A percentile compares a stretch with the other conserved stretches of the same genome.
These are phyloP conservation scores for Kwoniella botswanensis DNA, from an alignment of 768 basidiomycete genomes.

Conservation along the genomic window DNA sequence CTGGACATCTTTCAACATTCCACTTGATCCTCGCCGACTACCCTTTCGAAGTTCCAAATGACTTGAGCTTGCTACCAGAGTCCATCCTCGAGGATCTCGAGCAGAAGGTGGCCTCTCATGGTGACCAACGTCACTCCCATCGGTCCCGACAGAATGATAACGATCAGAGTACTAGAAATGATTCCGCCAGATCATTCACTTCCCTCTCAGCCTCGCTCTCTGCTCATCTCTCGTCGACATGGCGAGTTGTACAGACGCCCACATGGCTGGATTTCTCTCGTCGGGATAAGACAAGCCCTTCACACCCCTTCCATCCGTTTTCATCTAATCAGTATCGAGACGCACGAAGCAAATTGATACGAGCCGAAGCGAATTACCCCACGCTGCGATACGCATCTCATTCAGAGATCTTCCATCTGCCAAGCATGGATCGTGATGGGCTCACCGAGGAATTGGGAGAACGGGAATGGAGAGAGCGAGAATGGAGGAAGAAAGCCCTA, in stretches of 20 bases:
- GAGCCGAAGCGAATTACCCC: constrained; percentile 37
- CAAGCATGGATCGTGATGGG: constrained; percentile 37
- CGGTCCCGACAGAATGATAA: neutral
- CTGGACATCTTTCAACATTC: constrained; percentile 43
- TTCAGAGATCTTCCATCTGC: constrained; percentile 54
- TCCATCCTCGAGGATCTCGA: constrained; percentile 36
- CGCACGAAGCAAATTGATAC: constrained; percentile 5
- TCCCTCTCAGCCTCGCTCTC: constrained; percentile 31
- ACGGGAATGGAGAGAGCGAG: constrained; percentile 42
- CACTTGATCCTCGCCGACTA: constrained; percentile 52
- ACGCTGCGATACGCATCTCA: constrained; percentile 48
- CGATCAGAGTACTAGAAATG: neutral
- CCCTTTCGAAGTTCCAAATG: constrained; percentile 33
- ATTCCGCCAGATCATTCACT: neutral
- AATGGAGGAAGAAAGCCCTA: constrained; percentile 45
- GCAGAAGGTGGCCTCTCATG: neutral
- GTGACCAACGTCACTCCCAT: neutral
- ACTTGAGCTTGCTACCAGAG: constrained; percentile 36
- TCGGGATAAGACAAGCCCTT: constrained; percentile 40
- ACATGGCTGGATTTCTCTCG: constrained; percentile 51
- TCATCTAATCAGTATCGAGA: constrained; percentile 23
- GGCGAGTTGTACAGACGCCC: constrained; percentile 51
- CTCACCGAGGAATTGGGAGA: constrained; percentile 39
- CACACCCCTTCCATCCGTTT: constrained; percentile 47
- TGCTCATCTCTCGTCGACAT: constrained; percentile 33